Base-by-base conservation (phyloP, 2,329 filamentous ascomycete species). In the Neoarthrinium moseri region DNA sequence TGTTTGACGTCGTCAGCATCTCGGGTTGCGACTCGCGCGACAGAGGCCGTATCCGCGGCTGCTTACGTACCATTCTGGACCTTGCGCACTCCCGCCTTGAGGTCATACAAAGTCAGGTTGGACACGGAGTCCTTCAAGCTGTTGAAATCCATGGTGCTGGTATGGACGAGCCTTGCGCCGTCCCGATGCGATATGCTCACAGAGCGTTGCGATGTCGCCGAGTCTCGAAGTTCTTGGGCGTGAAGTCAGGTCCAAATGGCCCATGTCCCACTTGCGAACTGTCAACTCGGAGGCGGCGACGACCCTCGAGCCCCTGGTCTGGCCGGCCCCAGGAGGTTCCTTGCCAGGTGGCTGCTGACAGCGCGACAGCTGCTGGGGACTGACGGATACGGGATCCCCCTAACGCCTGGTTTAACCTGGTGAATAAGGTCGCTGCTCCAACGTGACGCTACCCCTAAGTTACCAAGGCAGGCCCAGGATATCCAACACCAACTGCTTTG, bases 71-170 rank as follows among this genome's bases (percentile, higher is more conserved):
- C 91, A 92, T 96, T 96, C 65, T 96, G 91, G 49, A 95, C 89
- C 70, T 96, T 96, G 57, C 91, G 86, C 58, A 96, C 90, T 54
- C 91, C 88, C 45, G 91, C 91, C 75, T 96, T 96, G 74, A 96
- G 65, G 70, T 96, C 91, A 76, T 96, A 96, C 68, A 96, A 79
- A 60, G 88, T 89, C 78, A 96, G 78, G 74, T 94, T 95, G 74
- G 86, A 86, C 69, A 96, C 90, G 71, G 89, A 85, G 60, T 89
- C 89, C 69, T 89, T 92, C 45, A 96, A 70, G 63, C 78, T 89
- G 70, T 85, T 86, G 66, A 95, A 79, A 78, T 96, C 89, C 91
- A 95, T 95, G 59, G 65, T 73, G 68, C 53, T 21, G 30, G 17
- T 17, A 12, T 42, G 17, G n/a, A 21, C 18, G 33, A 20, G 29